phyloP scores from a whole-genome alignment of 78 protist species.

The Dictyostelium intermedium region DNA sequence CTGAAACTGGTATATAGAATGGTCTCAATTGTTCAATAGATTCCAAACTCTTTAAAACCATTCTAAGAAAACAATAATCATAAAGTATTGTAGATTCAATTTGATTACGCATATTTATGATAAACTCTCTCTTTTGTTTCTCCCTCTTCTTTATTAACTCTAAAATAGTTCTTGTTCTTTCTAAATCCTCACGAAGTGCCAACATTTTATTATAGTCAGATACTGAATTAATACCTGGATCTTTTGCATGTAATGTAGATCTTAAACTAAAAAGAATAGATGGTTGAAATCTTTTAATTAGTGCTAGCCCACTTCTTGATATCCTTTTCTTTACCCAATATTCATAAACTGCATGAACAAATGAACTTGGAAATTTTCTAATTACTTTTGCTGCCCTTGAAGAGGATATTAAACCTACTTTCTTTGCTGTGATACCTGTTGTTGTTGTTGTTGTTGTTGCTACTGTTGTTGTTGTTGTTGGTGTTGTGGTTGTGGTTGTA shows the following conservation, averaged over 20 bases:
- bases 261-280: conserved; percentile 56
- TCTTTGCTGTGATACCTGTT: conserved; percentile 72
- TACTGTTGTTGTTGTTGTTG: background rate
- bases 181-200: conserved; percentile 31
- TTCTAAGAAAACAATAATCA: background rate
- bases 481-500: conserved; percentile 9
- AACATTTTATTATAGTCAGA: conserved; percentile 22
- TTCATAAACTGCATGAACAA: conserved; percentile 36
- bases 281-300: conserved; percentile 77
- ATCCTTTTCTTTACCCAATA: conserved; percentile 71
- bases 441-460: background rate
- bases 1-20: conserved; percentile 34
- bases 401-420: conserved; percentile 42
- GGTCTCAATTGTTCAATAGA: conserved; percentile 17
- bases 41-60: background rate
- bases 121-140: conserved; percentile 1
- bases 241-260: conserved; percentile 28
- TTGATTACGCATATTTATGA: background rate
- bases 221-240: conserved; percentile 28
- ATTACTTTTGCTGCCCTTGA: conserved; percentile 16
- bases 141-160: conserved; percentile 43
- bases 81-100: background rate
- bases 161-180: conserved; percentile 43
- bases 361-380: background rate
- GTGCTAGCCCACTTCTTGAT: conserved; percentile 57